A percentile compares a stretch with the other conserved stretches of the same genome.
Evolutionary conservation across 2,329 filamentous ascomycete species (phyloP).

Genomic region (Aspergillus proliferans): DNA sequence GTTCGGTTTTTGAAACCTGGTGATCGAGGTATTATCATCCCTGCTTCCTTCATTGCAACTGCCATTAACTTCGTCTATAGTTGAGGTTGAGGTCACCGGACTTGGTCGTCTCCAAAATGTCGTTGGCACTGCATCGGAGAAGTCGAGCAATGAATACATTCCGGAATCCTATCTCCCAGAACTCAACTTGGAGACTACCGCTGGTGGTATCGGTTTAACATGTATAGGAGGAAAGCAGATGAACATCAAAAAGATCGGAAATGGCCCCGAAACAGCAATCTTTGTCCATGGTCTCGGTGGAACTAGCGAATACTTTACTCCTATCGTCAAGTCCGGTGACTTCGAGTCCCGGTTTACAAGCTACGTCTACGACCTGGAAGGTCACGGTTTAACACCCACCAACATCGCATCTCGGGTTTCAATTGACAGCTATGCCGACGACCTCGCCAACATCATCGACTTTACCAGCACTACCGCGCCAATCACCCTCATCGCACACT

Average conservation of each 20-base stretch:
- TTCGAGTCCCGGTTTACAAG: constrained; percentile 20
- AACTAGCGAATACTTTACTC: constrained; percentile 40
- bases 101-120: constrained; percentile 40
- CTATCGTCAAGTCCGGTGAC: constrained; percentile 32
- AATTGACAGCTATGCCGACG: constrained; percentile 40
- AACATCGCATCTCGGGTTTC: constrained; percentile 31
- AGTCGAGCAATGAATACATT: constrained; percentile 5
- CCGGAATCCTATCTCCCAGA: constrained; percentile 19
- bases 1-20: not conserved
- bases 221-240: constrained; percentile 34
- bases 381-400: constrained; percentile 49
- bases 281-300: constrained; percentile 54
- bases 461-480: constrained; percentile 21
- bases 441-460: constrained; percentile 38
- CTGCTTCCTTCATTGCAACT: too few relatives aligned
- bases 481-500: constrained; percentile 44
- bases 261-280: constrained; percentile 23
- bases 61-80: constrained; percentile 17
- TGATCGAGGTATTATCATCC: not conserved
- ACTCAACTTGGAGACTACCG: constrained; percentile 24
- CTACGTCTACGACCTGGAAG: constrained; percentile 51
- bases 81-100: constrained; percentile 38
- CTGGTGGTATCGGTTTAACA: constrained; percentile 28
- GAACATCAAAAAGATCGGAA: constrained; percentile 20
- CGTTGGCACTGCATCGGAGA: constrained; percentile 24